Base-by-base conservation (phyloP, 2,329 filamentous ascomycete species). In the Dactylella cylindrospora region DNA sequence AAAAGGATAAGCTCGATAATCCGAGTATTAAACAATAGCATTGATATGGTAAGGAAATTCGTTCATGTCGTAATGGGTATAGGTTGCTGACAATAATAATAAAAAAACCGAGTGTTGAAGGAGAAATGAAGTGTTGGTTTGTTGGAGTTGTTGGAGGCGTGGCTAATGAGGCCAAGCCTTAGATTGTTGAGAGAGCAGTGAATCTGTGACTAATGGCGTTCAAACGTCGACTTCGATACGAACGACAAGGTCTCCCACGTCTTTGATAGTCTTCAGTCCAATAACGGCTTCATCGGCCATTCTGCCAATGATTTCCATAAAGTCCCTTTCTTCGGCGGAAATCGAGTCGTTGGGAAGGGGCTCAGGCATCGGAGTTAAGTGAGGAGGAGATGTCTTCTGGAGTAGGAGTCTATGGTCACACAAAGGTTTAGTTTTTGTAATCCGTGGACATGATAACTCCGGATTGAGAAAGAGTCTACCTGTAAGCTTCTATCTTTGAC, bases 221-320 rank as follows among this genome's bases (percentile, higher is more conserved):
- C 49, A 64, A 25, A 35, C 59, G 28, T 57, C 51, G 44, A 64
- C 59, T 35, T 64, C 35, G 22, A 64, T 57, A 17, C 59, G 44
- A 28, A 64, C 59, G 33, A 64, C 59, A 20, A 64, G 52, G 23
- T 57, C 52, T 13, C 59, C 59, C 19, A 64, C 59, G 17, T 52
- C 59, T 28, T 64, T 64, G 39, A 64, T 57, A 17, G 51, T 55
- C 32, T 64, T 57, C 13, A 64, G 52, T 10, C 51, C 52, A 17
- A 55, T 64, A 13, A 64, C 59, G 39, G 59, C 59, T 29, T 64
- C 59, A n/a, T 64, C 59, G n/a, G 59, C 59, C 59, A 64, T 64
- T 29, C 45, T 46, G 35, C 59, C 59, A 15, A 64, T 49, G 10
- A 55, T 44, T 23, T 64, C 59, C 59, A 64, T 64, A 12, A 64